phyloP scores from a whole-genome alignment of 2,329 filamentous ascomycete species.

The Ascochyta rabiei region DNA sequence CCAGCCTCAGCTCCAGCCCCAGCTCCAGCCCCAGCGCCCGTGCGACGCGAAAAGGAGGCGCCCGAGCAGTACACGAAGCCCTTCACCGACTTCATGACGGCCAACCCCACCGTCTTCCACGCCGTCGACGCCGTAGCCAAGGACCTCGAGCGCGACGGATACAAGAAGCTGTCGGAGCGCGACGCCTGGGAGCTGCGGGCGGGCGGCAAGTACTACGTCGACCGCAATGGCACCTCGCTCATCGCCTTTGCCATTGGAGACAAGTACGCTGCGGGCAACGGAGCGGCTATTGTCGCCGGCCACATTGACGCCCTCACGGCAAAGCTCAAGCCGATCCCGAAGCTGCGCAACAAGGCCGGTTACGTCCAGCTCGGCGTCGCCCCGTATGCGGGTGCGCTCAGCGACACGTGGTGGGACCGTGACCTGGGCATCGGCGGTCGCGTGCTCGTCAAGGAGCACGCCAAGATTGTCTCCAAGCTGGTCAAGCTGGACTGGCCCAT shows the following conservation, averaged over 20 bases:
- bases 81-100: conserved; percentile 84
- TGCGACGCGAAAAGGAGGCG: conserved; percentile 31
- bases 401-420: conserved; percentile 95
- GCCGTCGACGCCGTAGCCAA: conserved; percentile 78
- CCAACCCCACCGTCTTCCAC: conserved; percentile 94
- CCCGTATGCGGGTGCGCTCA: conserved; percentile 87
- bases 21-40: conserved; percentile 10
- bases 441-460: conserved; percentile 79
- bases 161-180: conserved; percentile 77
- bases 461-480: conserved; percentile 79
- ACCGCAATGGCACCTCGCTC: conserved; percentile 82
- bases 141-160: conserved; percentile 75
- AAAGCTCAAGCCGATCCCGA: conserved; percentile 87
- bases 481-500: conserved; percentile 94
- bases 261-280: conserved; percentile 82
- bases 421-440: conserved; percentile 90
- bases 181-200: conserved; percentile 80
- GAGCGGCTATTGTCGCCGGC: conserved; percentile 84
- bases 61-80: conserved; percentile 71
- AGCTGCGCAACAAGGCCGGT: conserved; percentile 80
- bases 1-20: too few relatives aligned
- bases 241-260: conserved; percentile 85
- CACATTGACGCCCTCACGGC: conserved; percentile 94
- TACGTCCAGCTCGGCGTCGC: conserved; percentile 90
- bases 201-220: conserved; percentile 88